Conservation (phyloP, 1,139 yeast genomes). For the Scheffersomyces illinoinensis region DNA sequence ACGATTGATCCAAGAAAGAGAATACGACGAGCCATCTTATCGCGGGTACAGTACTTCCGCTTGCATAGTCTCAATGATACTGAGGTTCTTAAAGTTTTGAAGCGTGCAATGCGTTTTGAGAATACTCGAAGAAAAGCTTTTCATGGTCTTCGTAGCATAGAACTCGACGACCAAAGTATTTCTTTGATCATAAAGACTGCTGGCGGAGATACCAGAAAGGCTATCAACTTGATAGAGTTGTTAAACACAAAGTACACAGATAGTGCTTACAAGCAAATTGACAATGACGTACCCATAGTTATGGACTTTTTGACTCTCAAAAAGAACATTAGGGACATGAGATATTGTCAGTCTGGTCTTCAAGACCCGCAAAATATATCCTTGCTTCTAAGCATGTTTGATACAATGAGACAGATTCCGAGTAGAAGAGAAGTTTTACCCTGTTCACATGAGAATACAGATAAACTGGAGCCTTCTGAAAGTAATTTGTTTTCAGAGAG, state of each 20-base stretch:
- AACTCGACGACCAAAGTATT: constrained; percentile 14
- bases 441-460: not conserved
- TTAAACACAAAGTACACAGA: constrained; percentile 18
- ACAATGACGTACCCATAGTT: not conserved
- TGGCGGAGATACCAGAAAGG: constrained; percentile 37
- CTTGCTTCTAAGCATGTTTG: constrained; percentile 10
- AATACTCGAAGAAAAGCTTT: constrained; percentile 25
- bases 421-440: not conserved
- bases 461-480: not conserved
- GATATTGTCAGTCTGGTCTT: constrained; percentile 12
- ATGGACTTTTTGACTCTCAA: constrained; percentile 1
- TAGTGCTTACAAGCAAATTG: not conserved
- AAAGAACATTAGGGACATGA: constrained; percentile 9
- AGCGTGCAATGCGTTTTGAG: constrained; percentile 28
- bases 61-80: constrained; percentile 17
- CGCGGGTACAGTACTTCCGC: constrained; percentile 42
- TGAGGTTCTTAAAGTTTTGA: constrained; percentile 24
- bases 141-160: constrained; percentile 10
- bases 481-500: not conserved
- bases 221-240: constrained; percentile 32
- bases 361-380: constrained; percentile 10
- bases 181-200: constrained; percentile 17
- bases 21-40: constrained; percentile 38
- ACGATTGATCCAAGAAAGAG: constrained; percentile 33
- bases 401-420: constrained; percentile 5